These are phyloP conservation scores for Trametes cingulata DNA, from an alignment of 768 basidiomycete species.

Conservation along the genomic window DNA sequence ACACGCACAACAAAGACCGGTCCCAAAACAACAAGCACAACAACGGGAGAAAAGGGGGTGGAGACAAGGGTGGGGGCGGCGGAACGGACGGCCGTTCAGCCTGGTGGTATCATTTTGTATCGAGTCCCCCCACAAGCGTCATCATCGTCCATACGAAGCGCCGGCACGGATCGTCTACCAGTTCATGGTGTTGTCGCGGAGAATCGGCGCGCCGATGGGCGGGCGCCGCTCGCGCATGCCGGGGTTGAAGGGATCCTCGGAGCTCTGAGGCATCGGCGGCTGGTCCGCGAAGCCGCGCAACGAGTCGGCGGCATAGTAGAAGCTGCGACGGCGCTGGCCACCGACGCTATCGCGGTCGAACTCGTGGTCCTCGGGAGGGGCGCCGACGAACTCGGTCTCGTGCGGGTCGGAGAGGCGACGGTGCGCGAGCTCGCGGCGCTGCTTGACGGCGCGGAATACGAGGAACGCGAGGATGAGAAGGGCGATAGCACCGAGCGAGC, in stretches of 20 bases:
- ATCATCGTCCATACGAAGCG: background rate
- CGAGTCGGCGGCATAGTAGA: constrained; percentile 88
- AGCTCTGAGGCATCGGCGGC: constrained; percentile 29
- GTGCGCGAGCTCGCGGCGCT: constrained; percentile 69
- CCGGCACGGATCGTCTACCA: constrained; percentile 49
- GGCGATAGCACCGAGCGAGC: constrained; percentile 77
- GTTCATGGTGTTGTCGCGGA: constrained; percentile 83
- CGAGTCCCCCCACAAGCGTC: background rate
- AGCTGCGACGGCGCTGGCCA: constrained; percentile 70
- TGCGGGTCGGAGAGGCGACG: constrained; percentile 63
- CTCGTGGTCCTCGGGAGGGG: constrained; percentile 63
- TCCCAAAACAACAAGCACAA: constrained; percentile 14
- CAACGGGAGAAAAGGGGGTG: background rate
- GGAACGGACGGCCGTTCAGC: background rate
- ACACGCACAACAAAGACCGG: constrained; percentile 4
- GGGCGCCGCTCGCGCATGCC: constrained; percentile 59
- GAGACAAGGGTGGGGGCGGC: background rate
- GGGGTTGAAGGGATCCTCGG: constrained; percentile 36
- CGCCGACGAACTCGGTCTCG: constrained; percentile 38
- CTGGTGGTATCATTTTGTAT: constrained; percentile 14
- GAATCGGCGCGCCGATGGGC: constrained; percentile 74
- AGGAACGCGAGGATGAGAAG: constrained; percentile 73
- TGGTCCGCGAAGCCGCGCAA: constrained; percentile 52
- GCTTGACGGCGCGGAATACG: constrained; percentile 65
- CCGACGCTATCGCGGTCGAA: constrained; percentile 80